Evolutionary conservation across 345 rosid genomes (phyloP).

Genomic region (Melaleuca alternifolia): DNA sequence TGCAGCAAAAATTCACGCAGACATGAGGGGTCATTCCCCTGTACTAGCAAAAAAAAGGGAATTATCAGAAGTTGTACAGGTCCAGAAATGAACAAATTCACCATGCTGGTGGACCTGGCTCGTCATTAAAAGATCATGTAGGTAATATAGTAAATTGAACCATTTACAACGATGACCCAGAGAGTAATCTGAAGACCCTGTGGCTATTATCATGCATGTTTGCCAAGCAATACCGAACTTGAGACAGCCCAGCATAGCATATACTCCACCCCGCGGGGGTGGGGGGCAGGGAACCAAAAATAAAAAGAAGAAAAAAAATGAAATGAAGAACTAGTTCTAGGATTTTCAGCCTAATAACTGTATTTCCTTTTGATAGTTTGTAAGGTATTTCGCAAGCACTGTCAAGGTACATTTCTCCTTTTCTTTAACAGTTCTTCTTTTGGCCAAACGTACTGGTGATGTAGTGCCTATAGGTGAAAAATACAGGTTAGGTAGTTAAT

Average conservation of each 20-base stretch:
- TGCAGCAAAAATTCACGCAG: conserved; percentile 77
- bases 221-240: neutral
- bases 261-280: neutral
- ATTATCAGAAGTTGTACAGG: neutral
- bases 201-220: neutral
- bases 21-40: conserved; percentile 94
- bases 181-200: neutral
- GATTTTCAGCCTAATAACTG: neutral
- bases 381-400: neutral
- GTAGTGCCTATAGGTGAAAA: neutral
- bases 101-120: neutral
- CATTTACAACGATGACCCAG: neutral
- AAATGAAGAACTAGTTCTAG: neutral
- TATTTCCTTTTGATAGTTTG: neutral
- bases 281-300: too few species aligned
- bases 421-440: neutral
- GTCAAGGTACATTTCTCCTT: neutral
- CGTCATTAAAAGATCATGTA: neutral
- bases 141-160: neutral
- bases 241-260: neutral
- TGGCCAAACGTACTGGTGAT: neutral
- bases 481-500: neutral
- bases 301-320: neutral
- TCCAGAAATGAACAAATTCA: neutral
- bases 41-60: neutral